phyloP scores from a whole-genome alignment of 2,329 filamentous ascomycete species.

The Trichocomaceae sp. region DNA sequence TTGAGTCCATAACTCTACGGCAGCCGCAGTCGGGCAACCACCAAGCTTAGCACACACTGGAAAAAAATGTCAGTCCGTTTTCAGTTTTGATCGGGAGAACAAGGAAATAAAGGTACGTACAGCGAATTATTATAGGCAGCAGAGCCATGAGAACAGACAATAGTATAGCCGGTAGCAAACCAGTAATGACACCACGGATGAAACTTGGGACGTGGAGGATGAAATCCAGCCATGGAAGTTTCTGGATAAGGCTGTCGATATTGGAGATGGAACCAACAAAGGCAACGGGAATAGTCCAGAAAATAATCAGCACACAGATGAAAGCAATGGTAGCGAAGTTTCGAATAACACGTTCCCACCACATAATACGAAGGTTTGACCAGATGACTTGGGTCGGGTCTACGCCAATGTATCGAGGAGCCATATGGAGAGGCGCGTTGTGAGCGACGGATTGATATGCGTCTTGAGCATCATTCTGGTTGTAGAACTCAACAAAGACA shows the following conservation, averaged over 20 bases:
- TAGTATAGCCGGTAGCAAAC: slow-evolving; percentile 72
- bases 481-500: slow-evolving; percentile 85
- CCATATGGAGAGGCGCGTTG: slow-evolving; percentile 80
- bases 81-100: background rate
- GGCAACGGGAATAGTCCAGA: slow-evolving; percentile 74
- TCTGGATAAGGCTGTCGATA: slow-evolving; percentile 59
- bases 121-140: slow-evolving; percentile 72
- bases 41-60: slow-evolving; percentile 68
- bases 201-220: slow-evolving; percentile 61
- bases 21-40: slow-evolving; percentile 71
- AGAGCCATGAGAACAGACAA: slow-evolving; percentile 80
- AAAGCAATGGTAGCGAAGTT: slow-evolving; percentile 63
- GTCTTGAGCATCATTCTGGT: slow-evolving; percentile 74
- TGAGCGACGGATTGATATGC: slow-evolving; percentile 84
- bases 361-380: slow-evolving; percentile 73
- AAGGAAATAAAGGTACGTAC: slow-evolving; percentile 39
- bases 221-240: slow-evolving; percentile 64
- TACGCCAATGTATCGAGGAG: slow-evolving; percentile 76
- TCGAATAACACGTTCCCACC: slow-evolving; percentile 77
- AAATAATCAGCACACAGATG: slow-evolving; percentile 71
- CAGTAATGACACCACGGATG: slow-evolving; percentile 78
- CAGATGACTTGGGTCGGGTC: slow-evolving; percentile 78
- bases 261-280: slow-evolving; percentile 83
- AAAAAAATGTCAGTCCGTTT: slow-evolving; percentile 7
- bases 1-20: slow-evolving; percentile 82